Evolutionary conservation across 306 rosid genomes (phyloP).

Genomic region (Acacia melanoxylon): DNA sequence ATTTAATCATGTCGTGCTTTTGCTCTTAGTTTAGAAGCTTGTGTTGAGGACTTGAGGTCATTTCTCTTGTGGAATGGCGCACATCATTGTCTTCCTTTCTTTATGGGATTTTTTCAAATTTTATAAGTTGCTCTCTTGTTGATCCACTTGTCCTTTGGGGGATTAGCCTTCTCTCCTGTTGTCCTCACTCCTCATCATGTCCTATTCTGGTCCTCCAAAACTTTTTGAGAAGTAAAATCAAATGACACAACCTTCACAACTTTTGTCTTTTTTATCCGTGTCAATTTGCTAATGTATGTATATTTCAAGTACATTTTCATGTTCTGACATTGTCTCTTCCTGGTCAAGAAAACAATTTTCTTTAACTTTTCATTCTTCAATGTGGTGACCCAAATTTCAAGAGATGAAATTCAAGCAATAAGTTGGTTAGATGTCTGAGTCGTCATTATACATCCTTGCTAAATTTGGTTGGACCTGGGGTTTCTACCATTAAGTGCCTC

Average conservation of each 20-base stretch:
- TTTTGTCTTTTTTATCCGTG: neutral
- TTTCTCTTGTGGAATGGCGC: constrained; percentile 17
- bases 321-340: neutral
- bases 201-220: neutral
- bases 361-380: neutral
- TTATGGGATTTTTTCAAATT: neutral
- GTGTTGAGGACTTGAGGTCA: constrained; percentile 14
- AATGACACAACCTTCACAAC: neutral
- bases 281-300: neutral
- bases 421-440: neutral
- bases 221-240: neutral
- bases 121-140: neutral
- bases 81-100: neutral
- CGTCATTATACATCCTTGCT: neutral
- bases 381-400: neutral
- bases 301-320: neutral
- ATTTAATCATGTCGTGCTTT: constrained; percentile 10
- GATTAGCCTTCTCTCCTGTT: neutral
- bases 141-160: neutral
- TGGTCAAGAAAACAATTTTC: neutral
- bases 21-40: constrained; percentile 7
- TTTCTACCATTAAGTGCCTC: neutral
- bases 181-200: no score
- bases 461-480: neutral
- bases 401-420: neutral